Percentiles rank a stretch among this genome's conserved stretches.
These are phyloP conservation scores for Aspergillus tubingensis DNA, from an alignment of 2,329 filamentous ascomycete species.

Conservation along the genomic window DNA sequence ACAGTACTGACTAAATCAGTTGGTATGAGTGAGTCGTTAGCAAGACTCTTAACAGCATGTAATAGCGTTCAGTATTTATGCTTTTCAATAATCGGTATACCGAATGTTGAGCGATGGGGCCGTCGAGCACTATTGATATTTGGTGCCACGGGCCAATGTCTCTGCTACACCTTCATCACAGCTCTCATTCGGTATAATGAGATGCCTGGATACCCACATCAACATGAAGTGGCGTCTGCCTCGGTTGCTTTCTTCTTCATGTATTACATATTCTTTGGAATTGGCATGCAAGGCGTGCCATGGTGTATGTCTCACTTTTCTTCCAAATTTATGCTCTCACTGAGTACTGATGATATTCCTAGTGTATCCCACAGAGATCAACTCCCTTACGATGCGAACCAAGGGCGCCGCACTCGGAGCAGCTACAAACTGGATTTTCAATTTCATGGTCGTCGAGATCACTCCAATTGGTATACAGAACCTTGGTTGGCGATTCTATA, in stretches of 20 bases:
- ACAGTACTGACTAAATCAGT: conserved; percentile 49
- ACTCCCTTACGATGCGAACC: conserved; percentile 37
- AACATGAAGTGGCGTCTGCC: conserved; percentile 50
- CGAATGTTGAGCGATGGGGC: conserved; percentile 53
- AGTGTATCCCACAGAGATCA: conserved; percentile 38
- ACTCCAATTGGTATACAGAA: conserved; percentile 35
- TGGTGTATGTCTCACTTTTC: conserved; percentile 24
- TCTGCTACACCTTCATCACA: conserved; percentile 53
- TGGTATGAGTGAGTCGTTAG: conserved; percentile 37
- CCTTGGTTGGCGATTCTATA: conserved; percentile 35
- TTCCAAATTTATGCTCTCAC: no score
- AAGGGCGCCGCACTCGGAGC: conserved; percentile 36
- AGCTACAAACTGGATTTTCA: conserved; percentile 35
- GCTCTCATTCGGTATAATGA: conserved; percentile 39
- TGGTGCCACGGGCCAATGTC: conserved; percentile 50
- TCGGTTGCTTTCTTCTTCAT: conserved; percentile 50
- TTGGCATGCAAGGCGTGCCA: conserved; percentile 42
- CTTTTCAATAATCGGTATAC: conserved; percentile 45
- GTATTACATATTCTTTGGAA: conserved; percentile 44
- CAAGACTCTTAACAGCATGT: conserved; percentile 49
- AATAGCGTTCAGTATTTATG: conserved; percentile 51
- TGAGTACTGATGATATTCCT: neutral
- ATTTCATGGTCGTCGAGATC: conserved; percentile 38
- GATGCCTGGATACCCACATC: conserved; percentile 28
- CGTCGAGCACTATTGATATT: conserved; percentile 53